Percentiles rank a stretch among this genome's conserved stretches.
phyloP scores from a whole-genome alignment of 2,329 filamentous ascomycete genomes.

The Fusarium napiforme region DNA sequence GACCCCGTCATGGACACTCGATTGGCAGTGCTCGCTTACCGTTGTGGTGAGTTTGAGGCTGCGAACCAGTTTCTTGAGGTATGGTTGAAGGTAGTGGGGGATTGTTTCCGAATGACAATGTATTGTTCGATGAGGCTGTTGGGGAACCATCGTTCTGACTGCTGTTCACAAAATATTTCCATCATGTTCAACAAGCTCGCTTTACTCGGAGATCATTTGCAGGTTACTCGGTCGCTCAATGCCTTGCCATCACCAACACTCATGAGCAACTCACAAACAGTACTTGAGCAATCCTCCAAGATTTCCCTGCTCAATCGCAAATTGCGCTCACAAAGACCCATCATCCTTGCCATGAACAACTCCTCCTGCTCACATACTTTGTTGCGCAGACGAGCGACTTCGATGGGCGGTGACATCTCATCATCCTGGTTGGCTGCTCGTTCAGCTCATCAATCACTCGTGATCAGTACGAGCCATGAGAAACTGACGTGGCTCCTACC shows the following conservation, averaged over 20 bases:
- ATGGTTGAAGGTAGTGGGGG: neutral
- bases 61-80: neutral
- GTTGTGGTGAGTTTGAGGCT: neutral
- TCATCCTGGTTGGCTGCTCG: too few relatives aligned
- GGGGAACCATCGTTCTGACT: accelerated
- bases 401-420: too few relatives aligned
- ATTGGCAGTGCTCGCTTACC: neutral
- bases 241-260: accelerated
- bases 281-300: too few relatives aligned
- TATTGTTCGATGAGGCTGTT: accelerated
- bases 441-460: too few relatives aligned
- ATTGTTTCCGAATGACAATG: neutral
- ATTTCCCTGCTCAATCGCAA: neutral
- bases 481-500: too few relatives aligned
- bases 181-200: accelerated
- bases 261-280: neutral
- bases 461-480: too few relatives aligned
- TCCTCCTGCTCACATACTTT: too few relatives aligned
- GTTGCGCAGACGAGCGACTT: too few relatives aligned
- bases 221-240: neutral
- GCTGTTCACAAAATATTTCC: neutral
- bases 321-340: neutral
- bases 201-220: accelerated
- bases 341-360: neutral
- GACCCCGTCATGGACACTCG: accelerated